A percentile compares a stretch with the other conserved stretches of the same genome.
Conservation (phyloP, 2,329 filamentous ascomycete genomes). For the Cryphonectria naterciae region DNA sequence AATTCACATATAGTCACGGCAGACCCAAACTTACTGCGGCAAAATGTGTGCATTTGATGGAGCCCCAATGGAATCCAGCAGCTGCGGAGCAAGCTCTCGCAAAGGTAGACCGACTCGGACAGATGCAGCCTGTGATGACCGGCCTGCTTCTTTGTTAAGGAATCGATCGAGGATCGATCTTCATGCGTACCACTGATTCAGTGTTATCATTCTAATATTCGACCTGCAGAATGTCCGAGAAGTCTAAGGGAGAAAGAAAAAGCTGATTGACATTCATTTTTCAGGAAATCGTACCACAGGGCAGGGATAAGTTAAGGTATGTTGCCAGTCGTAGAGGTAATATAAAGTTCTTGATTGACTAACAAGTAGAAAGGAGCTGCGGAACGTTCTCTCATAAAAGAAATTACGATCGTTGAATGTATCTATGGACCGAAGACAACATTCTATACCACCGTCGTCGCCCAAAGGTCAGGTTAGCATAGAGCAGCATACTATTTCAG, state of each 20-base stretch:
- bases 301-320: neutral
- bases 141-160: slow-evolving; percentile 2
- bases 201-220: neutral
- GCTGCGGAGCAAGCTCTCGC: slow-evolving; percentile 9
- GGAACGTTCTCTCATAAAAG: neutral
- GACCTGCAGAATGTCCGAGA: slow-evolving; percentile 1
- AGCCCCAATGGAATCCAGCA: slow-evolving; percentile 13
- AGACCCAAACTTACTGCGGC: slow-evolving; percentile 9
- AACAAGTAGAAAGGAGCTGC: neutral
- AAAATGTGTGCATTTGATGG: slow-evolving; percentile 13
- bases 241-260: neutral
- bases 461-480: neutral
- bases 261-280: slow-evolving; percentile 1
- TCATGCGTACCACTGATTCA: neutral
- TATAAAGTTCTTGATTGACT: neutral
- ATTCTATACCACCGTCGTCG: neutral
- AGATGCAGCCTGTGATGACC: neutral
- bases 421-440: neutral
- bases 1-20: neutral
- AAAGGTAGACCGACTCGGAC: neutral
- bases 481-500: neutral
- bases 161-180: slow-evolving; percentile 3
- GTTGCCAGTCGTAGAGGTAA: neutral
- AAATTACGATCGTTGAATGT: neutral
- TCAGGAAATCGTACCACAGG: neutral